Base-by-base conservation (phyloP, 257 asterid species). In the Forsythia suspensa region DNA sequence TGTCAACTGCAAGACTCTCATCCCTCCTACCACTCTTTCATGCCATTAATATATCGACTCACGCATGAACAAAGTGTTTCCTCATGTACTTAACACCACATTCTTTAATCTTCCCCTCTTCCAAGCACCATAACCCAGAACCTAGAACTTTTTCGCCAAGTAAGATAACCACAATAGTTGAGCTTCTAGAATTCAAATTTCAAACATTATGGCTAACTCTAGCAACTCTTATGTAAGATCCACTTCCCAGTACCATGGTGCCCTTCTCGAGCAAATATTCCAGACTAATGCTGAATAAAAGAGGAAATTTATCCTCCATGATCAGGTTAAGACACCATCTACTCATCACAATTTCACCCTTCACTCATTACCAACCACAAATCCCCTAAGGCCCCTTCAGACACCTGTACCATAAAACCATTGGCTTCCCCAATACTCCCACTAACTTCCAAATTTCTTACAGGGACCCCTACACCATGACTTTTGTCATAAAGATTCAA, bases 1-100 rank as follows among this genome's bases (percentile, higher is more conserved):
- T 73, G 66, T 43, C 68, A 57, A 67, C 46, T 73, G 77, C 41
- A 46, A 65, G 36, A 63, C 52, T 13, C 55, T 24, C 46, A 79
- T 79, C 80, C 75, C 67, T 20, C 74, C 74, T 72, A 59, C 51
- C 34, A 24, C 24, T 5, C 65, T 55, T 15, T 20, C 20, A 55
- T 43, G 44, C 42, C 51, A 72, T 51, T 36, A 46, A 9, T 12
- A 40, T 65, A 39, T 44, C 68, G 38, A 80, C 48, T 37, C 8
- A 38, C 69, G 83, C 72, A 74, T 39, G 24, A 66, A 41, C 39
- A 68, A 39, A 48, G 46, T 66, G 37, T 43, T 71, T 24, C 38
- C 46, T 38, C 42, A 34, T 76, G 57, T 48, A 48, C n/a, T 29
- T 46, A 42, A 40, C 61, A 44, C 24, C 41, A 16, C 74, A 37